A percentile compares a stretch with the other conserved stretches of the same genome.
Conservation (phyloP, 441 rosid species). For the Rhodomyrtus psidioides region DNA sequence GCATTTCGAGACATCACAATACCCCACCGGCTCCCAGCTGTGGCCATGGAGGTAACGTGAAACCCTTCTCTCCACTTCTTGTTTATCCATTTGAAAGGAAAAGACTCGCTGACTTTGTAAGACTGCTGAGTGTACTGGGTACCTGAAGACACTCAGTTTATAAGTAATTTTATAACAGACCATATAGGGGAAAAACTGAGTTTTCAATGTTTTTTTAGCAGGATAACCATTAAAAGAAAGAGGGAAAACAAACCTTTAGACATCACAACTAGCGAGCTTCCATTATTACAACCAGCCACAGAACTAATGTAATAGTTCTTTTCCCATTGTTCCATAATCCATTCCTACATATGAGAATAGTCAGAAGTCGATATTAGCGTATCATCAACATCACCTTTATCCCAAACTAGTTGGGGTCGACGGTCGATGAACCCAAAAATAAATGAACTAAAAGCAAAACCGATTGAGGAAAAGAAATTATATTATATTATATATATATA, state of each 20-base stretch:
- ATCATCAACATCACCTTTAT: too few relatives aligned
- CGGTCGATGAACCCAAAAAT: too few relatives aligned
- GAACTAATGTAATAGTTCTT: constrained; percentile 92
- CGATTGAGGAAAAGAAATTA: too few relatives aligned
- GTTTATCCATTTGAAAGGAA: constrained; percentile 99
- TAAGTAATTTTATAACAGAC: neutral
- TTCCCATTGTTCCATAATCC: constrained; percentile 99
- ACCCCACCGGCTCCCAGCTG: constrained; percentile 98
- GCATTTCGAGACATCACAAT: constrained; percentile 99
- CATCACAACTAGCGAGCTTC: constrained; percentile 98
- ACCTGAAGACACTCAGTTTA: constrained; percentile 33
- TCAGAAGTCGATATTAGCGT: neutral
- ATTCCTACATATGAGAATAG: constrained; percentile 47
- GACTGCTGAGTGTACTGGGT: constrained; percentile 97
- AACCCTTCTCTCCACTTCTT: constrained; percentile 99
- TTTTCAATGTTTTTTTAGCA: neutral
- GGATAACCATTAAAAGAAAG: neutral
- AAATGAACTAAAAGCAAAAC: too few relatives aligned
- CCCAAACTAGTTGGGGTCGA: too few relatives aligned
- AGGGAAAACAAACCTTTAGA: constrained; percentile 67
- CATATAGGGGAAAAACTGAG: neutral
- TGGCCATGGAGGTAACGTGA: constrained; percentile 98
- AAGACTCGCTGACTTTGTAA: constrained; percentile 94
- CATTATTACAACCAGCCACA: constrained; percentile 86
- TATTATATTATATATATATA: too few relatives aligned